A percentile compares a stretch with the other conserved stretches of the same genome.
Evolutionary conservation across 2,329 filamentous ascomycete genomes (phyloP).

Genomic region (Karstenula rhodostoma): DNA sequence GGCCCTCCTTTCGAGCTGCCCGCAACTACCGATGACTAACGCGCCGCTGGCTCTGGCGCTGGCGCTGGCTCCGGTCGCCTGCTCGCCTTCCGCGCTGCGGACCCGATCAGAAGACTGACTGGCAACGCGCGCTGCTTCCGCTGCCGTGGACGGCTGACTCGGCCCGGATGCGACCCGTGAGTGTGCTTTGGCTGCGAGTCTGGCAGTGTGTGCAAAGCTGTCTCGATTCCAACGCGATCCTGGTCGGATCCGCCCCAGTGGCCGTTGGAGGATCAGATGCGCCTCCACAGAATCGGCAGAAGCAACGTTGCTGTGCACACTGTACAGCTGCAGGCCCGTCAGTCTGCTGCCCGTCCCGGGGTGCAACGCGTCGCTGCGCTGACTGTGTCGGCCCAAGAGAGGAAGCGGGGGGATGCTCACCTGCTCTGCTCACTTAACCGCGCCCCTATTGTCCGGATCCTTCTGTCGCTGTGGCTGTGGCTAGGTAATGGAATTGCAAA

Average conservation of each 20-base stretch:
- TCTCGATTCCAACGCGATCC: constrained; percentile 10
- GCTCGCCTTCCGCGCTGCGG: constrained; percentile 11
- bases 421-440: constrained; percentile 26
- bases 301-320: constrained; percentile 27
- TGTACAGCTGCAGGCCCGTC: constrained; percentile 30
- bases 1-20: constrained; percentile 16
- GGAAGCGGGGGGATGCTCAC: constrained; percentile 18
- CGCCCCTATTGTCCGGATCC: constrained; percentile 24
- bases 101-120: constrained; percentile 13
- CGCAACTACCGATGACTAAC: constrained; percentile 32
- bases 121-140: background rate
- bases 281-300: constrained; percentile 26
- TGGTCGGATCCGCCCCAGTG: constrained; percentile 11
- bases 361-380: constrained; percentile 32
- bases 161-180: background rate
- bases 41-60: constrained; percentile 26
- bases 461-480: constrained; percentile 9
- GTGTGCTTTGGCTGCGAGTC: background rate
- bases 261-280: constrained; percentile 21
- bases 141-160: background rate
- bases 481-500: constrained; percentile 20
- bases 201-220: background rate
- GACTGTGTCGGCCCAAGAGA: constrained; percentile 32
- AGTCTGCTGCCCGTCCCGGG: constrained; percentile 19
- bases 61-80: constrained; percentile 23